Conservation (phyloP, 345 rosid species). For the Dimocarpus longan region DNA sequence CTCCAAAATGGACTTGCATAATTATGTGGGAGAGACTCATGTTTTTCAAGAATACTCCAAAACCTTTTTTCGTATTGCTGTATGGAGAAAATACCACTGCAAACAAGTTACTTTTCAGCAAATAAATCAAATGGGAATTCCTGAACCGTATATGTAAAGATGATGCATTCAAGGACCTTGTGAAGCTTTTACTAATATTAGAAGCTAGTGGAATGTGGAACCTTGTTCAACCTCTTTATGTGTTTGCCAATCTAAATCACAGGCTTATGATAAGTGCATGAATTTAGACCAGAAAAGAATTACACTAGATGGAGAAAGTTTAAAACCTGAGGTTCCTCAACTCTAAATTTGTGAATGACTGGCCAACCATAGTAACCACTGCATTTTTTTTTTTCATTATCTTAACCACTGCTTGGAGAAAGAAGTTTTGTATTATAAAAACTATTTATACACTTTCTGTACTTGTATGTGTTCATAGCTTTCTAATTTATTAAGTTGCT, state of each 20-base stretch:
- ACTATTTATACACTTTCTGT: neutral
- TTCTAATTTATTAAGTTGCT: constrained; percentile 10
- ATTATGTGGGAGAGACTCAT: neutral
- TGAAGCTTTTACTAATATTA: neutral
- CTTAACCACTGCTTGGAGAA: neutral
- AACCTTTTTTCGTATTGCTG: neutral
- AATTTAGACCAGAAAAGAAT: neutral
- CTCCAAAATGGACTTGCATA: neutral
- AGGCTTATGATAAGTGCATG: neutral
- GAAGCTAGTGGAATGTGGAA: neutral
- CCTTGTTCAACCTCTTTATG: constrained; percentile 3
- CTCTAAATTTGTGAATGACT: neutral
- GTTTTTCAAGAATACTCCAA: neutral
- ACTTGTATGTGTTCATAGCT: neutral
- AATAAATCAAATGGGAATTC: neutral
- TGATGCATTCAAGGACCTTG: neutral
- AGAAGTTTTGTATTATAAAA: neutral
- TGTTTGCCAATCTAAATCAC: neutral
- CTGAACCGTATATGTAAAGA: neutral
- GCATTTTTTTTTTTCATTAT: neutral
- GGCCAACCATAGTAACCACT: neutral
- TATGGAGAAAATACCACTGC: neutral
- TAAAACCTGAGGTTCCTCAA: neutral
- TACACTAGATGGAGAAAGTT: neutral
- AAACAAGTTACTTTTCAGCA: neutral